These are phyloP conservation scores for Isoetes engelmannii DNA, from an alignment of 83 land plant species.

Conservation along the genomic window DNA sequence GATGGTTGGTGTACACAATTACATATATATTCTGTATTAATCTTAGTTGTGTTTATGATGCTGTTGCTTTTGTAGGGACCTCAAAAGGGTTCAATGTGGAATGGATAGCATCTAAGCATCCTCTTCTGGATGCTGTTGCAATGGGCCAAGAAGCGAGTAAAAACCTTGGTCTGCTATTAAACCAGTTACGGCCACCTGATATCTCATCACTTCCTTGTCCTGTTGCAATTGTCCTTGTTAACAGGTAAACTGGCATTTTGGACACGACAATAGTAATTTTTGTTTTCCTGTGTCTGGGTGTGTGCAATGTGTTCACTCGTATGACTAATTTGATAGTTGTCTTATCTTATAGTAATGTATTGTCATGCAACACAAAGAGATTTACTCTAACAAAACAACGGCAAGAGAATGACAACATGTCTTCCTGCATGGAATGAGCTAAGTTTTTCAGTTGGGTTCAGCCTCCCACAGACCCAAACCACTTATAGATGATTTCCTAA, in stretches of 20 bases:
- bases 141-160: constrained; percentile 83
- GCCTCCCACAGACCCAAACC: too few species aligned
- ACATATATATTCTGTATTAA: background rate
- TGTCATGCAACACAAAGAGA: background rate
- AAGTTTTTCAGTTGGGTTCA: too few species aligned
- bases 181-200: constrained; percentile 66
- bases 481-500: too few species aligned
- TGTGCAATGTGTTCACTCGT: too few species aligned
- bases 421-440: too few species aligned
- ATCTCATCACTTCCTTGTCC: constrained; percentile 59
- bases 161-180: constrained; percentile 63
- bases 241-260: constrained; percentile 44
- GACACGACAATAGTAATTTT: background rate
- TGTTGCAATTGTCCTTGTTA: constrained; percentile 75
- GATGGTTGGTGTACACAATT: constrained; percentile 47
- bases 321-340: too few species aligned
- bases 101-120: constrained; percentile 91
- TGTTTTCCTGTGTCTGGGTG: too few species aligned
- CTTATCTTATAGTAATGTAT: too few species aligned
- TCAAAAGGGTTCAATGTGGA: constrained; percentile 55
- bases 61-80: constrained; percentile 24
- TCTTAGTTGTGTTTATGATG: background rate
- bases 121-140: constrained; percentile 62
- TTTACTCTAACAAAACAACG: background rate
- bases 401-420: too few species aligned